Evolutionary conservation across 2,329 filamentous ascomycete genomes (phyloP), one percentile per base, ranked within the genome.

Genomic region (Penicillium sp.): DNA sequence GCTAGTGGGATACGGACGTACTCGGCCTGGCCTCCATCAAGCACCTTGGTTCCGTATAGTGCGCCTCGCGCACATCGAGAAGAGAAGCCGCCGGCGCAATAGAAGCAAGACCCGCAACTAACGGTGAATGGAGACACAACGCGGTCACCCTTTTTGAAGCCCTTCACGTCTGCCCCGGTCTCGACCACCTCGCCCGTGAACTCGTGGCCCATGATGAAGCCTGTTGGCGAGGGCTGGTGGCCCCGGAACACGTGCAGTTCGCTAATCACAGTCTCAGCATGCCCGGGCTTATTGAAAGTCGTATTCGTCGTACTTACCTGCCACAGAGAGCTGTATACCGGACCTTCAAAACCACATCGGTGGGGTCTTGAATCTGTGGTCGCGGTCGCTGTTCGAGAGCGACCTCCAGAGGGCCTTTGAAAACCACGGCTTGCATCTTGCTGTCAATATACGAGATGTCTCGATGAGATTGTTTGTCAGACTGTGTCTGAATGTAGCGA

Each of bases 171-270:
- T 4, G 76, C 67, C 0, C 89, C 89, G 34, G 77, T 73, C 50
- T 85, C 78, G 20, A 81, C 74, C 7, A 95, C 80, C 18, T 76
- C 78, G 7, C 89, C 89, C 1, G 86, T 88, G 64, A 94, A 94
- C 62, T 95, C 89, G 64, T 95, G 89, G 49, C 88, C 72, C 70
- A 79, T 81, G 40, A 84, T 77, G 42, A 83, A 83, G 14, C 72
- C 77, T 0, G 84, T 80, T 0, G 67, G 74, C 2, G 82, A 85
- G 20, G 81, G 77, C 62, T 94, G 82, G 59, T 89, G 86, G 22
- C 89, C 89, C 28, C 89, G 85, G 70, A 84, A 95, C 48, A 89
- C 83, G 67, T 95, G 89, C 16, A 95, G 76, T 64, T 95, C 89
- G 59, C 81, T 66, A 9, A 9, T 18, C 22, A 9, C 8, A 24